These are phyloP conservation scores for Gynostemma pentaphyllum DNA, from an alignment of 306 rosid species.

Conservation along the genomic window DNA sequence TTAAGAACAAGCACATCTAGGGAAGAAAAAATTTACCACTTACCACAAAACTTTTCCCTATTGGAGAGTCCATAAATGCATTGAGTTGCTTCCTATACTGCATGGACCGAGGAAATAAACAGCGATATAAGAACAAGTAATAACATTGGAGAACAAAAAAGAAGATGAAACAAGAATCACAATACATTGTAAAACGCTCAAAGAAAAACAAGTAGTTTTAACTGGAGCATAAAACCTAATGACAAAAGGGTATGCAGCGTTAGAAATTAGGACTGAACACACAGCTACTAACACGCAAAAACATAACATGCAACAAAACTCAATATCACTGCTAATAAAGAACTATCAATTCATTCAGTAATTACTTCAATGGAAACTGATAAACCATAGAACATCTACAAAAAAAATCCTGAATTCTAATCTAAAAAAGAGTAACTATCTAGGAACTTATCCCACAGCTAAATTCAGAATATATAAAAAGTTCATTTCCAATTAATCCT, in stretches of 20 bases:
- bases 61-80: slow-evolving; percentile 50
- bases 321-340: background rate
- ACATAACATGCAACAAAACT: background rate
- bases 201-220: background rate
- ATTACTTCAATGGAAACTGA: background rate
- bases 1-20: background rate
- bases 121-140: slow-evolving; percentile 1
- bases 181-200: background rate
- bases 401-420: background rate
- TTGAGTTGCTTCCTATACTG: slow-evolving; percentile 75
- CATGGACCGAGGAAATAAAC: slow-evolving; percentile 13
- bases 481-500: background rate
- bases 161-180: background rate
- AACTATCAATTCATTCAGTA: background rate
- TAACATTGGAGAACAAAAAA: background rate
- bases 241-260: background rate
- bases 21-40: slow-evolving; percentile 14
- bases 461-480: background rate
- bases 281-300: too few species aligned
- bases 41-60: slow-evolving; percentile 62
- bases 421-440: background rate
- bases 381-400: background rate
- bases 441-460: background rate
- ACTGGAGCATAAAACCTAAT: background rate
- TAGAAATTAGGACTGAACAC: background rate